These are phyloP conservation scores for Chlamydomonas sp. DNA, from an alignment of 139 green algal species.

Conservation along the genomic window DNA sequence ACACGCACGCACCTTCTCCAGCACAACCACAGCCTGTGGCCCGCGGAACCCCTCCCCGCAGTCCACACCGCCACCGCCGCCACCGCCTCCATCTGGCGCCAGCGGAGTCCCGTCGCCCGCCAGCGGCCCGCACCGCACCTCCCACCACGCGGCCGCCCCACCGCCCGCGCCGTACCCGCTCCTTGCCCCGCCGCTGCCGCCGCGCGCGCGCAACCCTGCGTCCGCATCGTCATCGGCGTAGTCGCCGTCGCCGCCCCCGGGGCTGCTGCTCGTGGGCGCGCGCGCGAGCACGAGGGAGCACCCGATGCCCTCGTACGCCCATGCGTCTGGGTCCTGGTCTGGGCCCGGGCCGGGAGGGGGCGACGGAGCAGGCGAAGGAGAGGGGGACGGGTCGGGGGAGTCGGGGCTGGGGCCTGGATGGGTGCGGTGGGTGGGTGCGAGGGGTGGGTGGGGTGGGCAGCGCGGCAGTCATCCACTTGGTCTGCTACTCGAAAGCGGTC, in stretches of 20 bases:
- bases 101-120: background rate
- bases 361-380: background rate
- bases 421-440: conserved; percentile 5
- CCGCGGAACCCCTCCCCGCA: background rate
- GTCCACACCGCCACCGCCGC: background rate
- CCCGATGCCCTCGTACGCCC: background rate
- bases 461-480: too few species aligned
- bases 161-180: too few species aligned
- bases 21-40: conserved; percentile 47
- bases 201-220: too few species aligned
- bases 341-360: background rate
- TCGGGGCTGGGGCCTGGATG: background rate
- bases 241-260: too few species aligned
- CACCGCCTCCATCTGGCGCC: background rate
- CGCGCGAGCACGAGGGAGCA: background rate
- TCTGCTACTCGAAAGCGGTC: too few species aligned
- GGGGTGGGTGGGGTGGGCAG: background rate
- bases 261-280: too few species aligned
- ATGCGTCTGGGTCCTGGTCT: background rate
- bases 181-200: too few species aligned
- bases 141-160: background rate
- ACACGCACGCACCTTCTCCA: conserved; percentile 73
- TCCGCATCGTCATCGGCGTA: too few species aligned
- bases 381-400: background rate
- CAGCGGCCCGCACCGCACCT: conserved; percentile 1